Percentiles rank a stretch among this genome's conserved stretches.
phyloP scores from a whole-genome alignment of 2,329 filamentous ascomycete species.

The Alternaria brassicicola region DNA sequence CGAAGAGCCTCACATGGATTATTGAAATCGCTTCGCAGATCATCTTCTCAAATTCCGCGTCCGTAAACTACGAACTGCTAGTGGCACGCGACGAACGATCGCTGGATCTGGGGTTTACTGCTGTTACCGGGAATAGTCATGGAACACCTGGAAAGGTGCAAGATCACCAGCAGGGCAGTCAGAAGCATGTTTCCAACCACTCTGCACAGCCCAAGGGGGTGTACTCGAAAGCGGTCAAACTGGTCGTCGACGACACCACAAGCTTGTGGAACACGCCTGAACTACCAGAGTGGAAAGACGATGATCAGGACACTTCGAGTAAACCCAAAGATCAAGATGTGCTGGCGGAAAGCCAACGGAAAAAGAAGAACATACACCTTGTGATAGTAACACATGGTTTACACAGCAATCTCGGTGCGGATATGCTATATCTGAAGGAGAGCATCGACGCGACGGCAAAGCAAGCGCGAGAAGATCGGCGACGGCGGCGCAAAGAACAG shows the following conservation, averaged over 20 bases:
- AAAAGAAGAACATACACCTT: slow-evolving; percentile 81
- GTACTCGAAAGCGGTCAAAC: slow-evolving; percentile 78
- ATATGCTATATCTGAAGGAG: slow-evolving; percentile 97
- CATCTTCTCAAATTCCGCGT: slow-evolving; percentile 87
- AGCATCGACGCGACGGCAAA: slow-evolving; percentile 86
- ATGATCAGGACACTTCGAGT: slow-evolving; percentile 36
- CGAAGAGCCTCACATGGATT: slow-evolving; percentile 77
- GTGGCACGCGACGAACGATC: slow-evolving; percentile 87
- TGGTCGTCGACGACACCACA: slow-evolving; percentile 86
- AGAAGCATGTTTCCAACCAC: slow-evolving; percentile 59
- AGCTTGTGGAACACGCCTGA: slow-evolving; percentile 91
- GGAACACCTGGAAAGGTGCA: slow-evolving; percentile 68
- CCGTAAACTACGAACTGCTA: slow-evolving; percentile 85
- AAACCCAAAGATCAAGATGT: slow-evolving; percentile 35
- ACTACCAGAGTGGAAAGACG: slow-evolving; percentile 67
- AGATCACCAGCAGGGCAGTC: slow-evolving; percentile 74
- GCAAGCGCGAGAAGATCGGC: slow-evolving; percentile 74
- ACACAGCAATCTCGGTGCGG: slow-evolving; percentile 92
- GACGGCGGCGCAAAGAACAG: slow-evolving; percentile 57
- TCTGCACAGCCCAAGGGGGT: slow-evolving; percentile 73
- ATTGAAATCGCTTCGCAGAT: slow-evolving; percentile 92
- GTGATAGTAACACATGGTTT: slow-evolving; percentile 93
- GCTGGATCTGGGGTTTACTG: slow-evolving; percentile 68
- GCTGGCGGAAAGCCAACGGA: slow-evolving; percentile 47
- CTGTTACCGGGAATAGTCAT: slow-evolving; percentile 60